Base-by-base conservation (phyloP, 2,329 filamentous ascomycete species). In the Coleophoma eucalyptorum region DNA sequence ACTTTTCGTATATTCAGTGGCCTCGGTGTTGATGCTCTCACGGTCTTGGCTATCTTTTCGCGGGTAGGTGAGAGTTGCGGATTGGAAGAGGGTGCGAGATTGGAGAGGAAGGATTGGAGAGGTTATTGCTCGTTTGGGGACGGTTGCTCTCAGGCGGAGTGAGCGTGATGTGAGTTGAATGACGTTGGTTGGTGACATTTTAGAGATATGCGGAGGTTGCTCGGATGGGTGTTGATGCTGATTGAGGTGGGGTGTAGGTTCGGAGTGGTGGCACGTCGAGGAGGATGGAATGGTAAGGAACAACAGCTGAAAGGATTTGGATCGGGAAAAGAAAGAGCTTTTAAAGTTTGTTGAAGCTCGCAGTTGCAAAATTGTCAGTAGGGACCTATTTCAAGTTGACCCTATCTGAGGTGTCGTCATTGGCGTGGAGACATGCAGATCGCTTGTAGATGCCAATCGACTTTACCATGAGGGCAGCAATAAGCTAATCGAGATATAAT, bases 1-100 rank as follows among this genome's bases (percentile, higher is more conserved):
- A 46, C 81, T 83, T 63, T 86, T 82, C 51, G 81, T 81, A 68
- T 85, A 81, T 65, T 95, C 89, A 49, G 78, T 81, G 2, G 78
- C 69, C 33, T 80, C 75, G 0, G 87, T 83, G 52, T 86, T 80
- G 33, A 95, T 76, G 3, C 76, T 76, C 55, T 86, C 77, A 47
- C 82, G 79, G 63, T 85, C 77, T 57, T 78, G 74, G 46, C 72
- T 67, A 59, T 79, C 71, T 55, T 81, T 81, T 21, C 54, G 43
- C 3, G 58, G 58, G 19, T 19, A 15, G 20, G 20, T 13, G 6
- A 26, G 12, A 15, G 26, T n/a, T 21, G 37, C 21, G 38, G 38
- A 21, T 26, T 31, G 19, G 11, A n/a, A 12, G 20, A 44, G 18
- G 15, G 19, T 7, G 8, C 21, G 42, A 15, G 21, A 33, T 31